phyloP scores from a whole-genome alignment of 768 basidiomycete genomes.

The Collybia mongolica region DNA sequence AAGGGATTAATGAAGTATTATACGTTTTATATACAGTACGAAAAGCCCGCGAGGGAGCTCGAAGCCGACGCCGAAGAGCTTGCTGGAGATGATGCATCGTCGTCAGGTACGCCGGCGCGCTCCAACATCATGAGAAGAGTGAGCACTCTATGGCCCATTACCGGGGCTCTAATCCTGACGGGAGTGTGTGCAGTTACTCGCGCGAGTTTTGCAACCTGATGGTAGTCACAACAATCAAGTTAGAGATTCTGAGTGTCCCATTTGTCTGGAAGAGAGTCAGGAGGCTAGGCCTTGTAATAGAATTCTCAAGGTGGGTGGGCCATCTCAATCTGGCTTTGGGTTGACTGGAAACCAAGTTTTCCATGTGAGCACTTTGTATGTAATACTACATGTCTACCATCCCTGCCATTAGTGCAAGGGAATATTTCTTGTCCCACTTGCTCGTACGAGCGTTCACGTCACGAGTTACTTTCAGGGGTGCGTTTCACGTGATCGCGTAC shows the following conservation, averaged over 20 bases:
- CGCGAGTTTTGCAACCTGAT: constrained; percentile 38
- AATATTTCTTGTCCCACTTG: constrained; percentile 37
- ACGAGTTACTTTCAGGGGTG: too few species aligned
- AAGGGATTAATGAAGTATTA: too few species aligned
- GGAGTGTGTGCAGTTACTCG: constrained; percentile 30
- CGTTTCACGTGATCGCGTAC: too few species aligned
- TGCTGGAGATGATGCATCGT: too few species aligned
- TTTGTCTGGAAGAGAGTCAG: too few species aligned
- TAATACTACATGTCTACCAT: constrained; percentile 31
- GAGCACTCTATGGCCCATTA: too few species aligned
- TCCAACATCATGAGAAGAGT: neutral
- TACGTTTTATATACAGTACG: too few species aligned
- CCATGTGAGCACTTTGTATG: constrained; percentile 45
- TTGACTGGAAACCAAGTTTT: constrained; percentile 25
- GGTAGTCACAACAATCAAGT: constrained; percentile 28
- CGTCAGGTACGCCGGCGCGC: too few species aligned
- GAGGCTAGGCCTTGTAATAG: constrained; percentile 26
- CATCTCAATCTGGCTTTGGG: neutral
- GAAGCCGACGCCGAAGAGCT: too few species aligned
- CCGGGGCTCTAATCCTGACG: too few species aligned
- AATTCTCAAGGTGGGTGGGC: constrained; percentile 32
- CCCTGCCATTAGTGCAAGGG: constrained; percentile 26
- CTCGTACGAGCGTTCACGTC: neutral
- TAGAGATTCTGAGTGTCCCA: constrained; percentile 34
- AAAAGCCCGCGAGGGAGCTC: too few species aligned